Base-by-base conservation (phyloP, 495 filamentous ascomycete genomes). In the Penicillium lagena region DNA sequence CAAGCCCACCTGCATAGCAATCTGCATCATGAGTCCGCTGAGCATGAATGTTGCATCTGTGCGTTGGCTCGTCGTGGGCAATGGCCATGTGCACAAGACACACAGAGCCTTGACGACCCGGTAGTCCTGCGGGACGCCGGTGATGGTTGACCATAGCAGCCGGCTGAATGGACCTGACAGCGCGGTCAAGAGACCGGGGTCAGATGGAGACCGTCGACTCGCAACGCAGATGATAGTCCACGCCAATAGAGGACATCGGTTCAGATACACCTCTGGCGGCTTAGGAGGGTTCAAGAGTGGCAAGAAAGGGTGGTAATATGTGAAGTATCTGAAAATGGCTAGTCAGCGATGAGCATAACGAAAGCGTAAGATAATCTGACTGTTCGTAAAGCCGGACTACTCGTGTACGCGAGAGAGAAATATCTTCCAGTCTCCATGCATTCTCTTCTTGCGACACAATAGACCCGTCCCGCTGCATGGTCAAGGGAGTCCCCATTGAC, bases 21-120 rank as follows among this genome's bases (percentile, higher is more conserved):
- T 82, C 58, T 95, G 89, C 86, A 95, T 94, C 89, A 95, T 90
- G 37, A 93, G 72, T 8, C 90, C 90, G 51, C 85, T 82, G 10
- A 95, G 72, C 68, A 94, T 95, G 54, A 94, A 90, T 0, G 90
- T 95, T 3, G 88, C 86, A 62, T 96, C 90, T 5, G 80, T 81
- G 11, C 86, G 82, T 15, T 89, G 91, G 13, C 85, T 91, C 42
- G 84, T 90, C 7, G 85, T 90, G 1, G 90, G 90, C 9, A 95
- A 67, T 12, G 90, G 90, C 90, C 90, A 96, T 12, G 86, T 87
- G 65, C 90, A 96, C 38, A 96, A 70, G 14, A 96, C 64, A 64
- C 87, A 94, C 35, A 96, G 71, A 2, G 89, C 89, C 66, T 95
- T 94, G 51, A 95, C 87, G 14, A 94, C 83, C 50, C 83, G 83